phyloP scores from a whole-genome alignment of 257 asterid genomes.

The Orobanche coerulescens region DNA sequence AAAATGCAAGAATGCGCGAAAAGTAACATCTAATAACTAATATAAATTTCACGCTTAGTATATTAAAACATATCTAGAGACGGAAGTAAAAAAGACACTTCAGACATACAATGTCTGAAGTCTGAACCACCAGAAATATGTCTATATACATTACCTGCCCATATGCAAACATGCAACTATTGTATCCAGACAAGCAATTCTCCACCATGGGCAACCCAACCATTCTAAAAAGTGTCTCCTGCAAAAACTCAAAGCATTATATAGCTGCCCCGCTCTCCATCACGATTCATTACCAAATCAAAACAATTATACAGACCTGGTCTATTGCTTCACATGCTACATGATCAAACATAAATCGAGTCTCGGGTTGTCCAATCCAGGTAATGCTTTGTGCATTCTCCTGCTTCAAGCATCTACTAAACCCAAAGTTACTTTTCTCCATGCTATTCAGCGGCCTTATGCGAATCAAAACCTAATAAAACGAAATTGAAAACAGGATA shows the following conservation, averaged over 20 bases:
- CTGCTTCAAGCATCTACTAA: slow-evolving; percentile 79
- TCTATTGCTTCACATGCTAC: slow-evolving; percentile 87
- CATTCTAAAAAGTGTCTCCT: slow-evolving; percentile 91
- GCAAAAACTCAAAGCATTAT: slow-evolving; percentile 30
- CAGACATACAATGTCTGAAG: background rate
- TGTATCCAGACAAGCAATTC: slow-evolving; percentile 92
- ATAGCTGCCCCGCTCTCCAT: slow-evolving; percentile 4
- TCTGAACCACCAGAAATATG: background rate
- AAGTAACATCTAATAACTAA: background rate
- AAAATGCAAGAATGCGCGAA: background rate
- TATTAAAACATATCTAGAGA: background rate
- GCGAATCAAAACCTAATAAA: slow-evolving; percentile 74
- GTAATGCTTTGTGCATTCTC: slow-evolving; percentile 75
- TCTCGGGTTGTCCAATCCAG: slow-evolving; percentile 95
- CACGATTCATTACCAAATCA: slow-evolving; percentile 12
- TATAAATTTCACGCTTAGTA: background rate
- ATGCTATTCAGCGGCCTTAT: slow-evolving; percentile 69
- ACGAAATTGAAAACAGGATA: slow-evolving; percentile 9
- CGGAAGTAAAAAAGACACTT: background rate
- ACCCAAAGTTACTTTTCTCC: slow-evolving; percentile 67
- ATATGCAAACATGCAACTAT: slow-evolving; percentile 97
- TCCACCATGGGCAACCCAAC: slow-evolving; percentile 98
- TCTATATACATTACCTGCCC: slow-evolving; percentile 62
- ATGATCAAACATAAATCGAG: slow-evolving; percentile 86
- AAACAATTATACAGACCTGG: slow-evolving; percentile 43